Evolutionary conservation across 2,329 filamentous ascomycete species (phyloP).

Genomic region (Epichloe gansuensis): DNA sequence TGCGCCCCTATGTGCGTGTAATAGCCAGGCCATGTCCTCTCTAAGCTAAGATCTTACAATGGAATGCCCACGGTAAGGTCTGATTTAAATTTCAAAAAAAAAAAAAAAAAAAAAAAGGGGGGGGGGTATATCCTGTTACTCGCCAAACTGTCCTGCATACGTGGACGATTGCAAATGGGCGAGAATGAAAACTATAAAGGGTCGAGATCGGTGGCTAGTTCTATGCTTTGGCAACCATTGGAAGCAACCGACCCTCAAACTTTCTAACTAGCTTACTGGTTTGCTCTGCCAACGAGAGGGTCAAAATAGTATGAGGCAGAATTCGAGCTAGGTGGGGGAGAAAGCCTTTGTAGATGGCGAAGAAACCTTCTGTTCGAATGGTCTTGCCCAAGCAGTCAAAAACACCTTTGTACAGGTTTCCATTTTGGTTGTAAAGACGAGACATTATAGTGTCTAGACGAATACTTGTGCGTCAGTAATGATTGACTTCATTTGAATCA

Average conservation of each 20-base stretch:
- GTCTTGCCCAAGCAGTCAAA: conserved; percentile 90
- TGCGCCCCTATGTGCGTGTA: conserved; percentile 1
- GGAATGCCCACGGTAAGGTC: background rate
- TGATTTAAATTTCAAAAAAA: background rate
- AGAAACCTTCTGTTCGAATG: conserved; percentile 73
- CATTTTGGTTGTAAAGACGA: conserved; percentile 96
- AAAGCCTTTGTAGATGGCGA: conserved; percentile 97
- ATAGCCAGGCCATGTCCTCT: background rate
- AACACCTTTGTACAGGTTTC: conserved; percentile 87
- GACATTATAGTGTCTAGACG: conserved; percentile 85
- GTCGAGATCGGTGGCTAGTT: background rate
- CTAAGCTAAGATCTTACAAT: background rate
- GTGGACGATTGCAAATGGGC: background rate
- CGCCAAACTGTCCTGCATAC: background rate
- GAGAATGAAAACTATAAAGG: background rate
- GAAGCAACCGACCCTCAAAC: conserved; percentile 51
- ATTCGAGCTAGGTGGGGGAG: conserved; percentile 94
- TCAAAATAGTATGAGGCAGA: conserved; percentile 88
- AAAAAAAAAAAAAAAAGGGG: background rate
- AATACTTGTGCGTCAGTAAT: conserved; percentile 5
- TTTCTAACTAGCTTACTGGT: conserved; percentile 85
- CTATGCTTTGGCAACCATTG: conserved; percentile 20
- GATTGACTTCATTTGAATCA: background rate
- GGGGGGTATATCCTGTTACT: background rate
- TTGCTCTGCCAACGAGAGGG: conserved; percentile 86